These are phyloP conservation scores for Calonectria leucothoes DNA, from an alignment of 2,329 filamentous ascomycete species.

Conservation along the genomic window DNA sequence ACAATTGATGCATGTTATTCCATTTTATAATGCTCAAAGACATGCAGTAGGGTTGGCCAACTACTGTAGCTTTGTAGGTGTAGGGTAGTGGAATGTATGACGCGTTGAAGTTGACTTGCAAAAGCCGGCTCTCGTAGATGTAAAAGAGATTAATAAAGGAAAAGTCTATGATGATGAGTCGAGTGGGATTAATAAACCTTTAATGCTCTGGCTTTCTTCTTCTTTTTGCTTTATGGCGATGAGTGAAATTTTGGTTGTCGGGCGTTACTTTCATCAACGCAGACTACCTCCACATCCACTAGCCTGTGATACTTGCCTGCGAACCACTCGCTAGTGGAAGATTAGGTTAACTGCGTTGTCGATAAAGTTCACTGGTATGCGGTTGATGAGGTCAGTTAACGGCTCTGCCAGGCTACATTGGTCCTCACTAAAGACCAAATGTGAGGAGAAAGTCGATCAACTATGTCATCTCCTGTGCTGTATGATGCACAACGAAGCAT, in stretches of 20 bases:
- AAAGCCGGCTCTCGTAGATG: background rate
- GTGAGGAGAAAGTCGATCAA: background rate
- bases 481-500: background rate
- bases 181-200: no score
- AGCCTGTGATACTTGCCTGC: background rate
- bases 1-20: background rate
- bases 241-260: no score
- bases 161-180: background rate
- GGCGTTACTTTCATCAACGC: no score
- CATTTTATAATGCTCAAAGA: background rate
- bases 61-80: background rate
- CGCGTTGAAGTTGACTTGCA: background rate
- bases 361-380: background rate
- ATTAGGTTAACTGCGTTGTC: background rate
- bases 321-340: background rate
- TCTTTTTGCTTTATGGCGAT: no score
- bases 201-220: no score
- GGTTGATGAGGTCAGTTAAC: background rate
- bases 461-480: background rate
- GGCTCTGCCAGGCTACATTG: background rate
- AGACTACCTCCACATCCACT: background rate
- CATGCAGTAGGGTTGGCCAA: background rate
- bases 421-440: background rate
- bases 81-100: background rate
- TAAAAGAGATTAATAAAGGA: background rate